Conservation (phyloP, 192 early-diverging fungal genomes). For the Backusella luteola region DNA sequence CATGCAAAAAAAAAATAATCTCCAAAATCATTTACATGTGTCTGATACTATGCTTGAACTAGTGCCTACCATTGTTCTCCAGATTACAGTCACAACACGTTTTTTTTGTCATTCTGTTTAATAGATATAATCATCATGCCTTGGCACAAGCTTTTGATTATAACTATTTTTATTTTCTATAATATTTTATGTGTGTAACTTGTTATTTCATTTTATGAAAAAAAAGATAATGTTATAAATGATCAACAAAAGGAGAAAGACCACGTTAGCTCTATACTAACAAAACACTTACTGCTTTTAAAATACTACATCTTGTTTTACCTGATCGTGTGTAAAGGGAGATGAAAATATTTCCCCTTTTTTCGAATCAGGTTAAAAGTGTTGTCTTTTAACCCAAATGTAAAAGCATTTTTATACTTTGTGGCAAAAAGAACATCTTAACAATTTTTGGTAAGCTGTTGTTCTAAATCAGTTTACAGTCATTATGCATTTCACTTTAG, state of each 20-base stretch:
- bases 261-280: background rate
- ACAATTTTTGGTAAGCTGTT: background rate
- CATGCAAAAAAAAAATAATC: background rate
- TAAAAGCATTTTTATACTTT: background rate
- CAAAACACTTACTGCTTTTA: background rate
- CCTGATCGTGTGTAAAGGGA: background rate
- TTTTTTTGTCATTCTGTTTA: background rate
- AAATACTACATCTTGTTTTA: background rate
- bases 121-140: background rate
- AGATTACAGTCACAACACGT: too few relatives aligned
- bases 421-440: background rate
- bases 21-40: background rate
- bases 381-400: background rate
- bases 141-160: background rate
- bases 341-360: background rate
- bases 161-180: background rate
- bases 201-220: background rate
- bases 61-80: too few relatives aligned
- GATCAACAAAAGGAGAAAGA: background rate
- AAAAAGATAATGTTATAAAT: background rate
- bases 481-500: constrained; percentile 3
- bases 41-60: background rate
- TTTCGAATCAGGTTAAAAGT: background rate
- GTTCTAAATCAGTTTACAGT: background rate
- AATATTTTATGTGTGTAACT: background rate